Evolutionary conservation across 108 stramenopile genomes (phyloP), one percentile per base, ranked within the genome.

Genomic region (Nannochloropsis gaditana): DNA sequence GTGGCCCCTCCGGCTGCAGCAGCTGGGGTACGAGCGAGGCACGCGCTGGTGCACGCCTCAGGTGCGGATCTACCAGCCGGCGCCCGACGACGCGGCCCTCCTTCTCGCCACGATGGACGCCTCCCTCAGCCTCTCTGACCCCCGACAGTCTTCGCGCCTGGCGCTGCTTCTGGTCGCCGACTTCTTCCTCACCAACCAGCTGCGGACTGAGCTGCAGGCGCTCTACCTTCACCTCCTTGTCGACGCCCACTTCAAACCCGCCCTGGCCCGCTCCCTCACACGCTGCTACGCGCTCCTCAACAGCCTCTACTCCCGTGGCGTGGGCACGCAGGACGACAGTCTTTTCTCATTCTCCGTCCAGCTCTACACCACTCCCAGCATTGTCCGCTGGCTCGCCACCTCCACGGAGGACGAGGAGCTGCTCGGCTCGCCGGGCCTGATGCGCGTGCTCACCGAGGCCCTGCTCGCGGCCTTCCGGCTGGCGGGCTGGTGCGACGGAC

Each of bases 321-420:
- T 88, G 42, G 88, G 88, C 83, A 81, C 81, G 47, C 44, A 80
- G 11, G 50, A 82, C 45, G 88, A 88, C 31, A 79, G 43, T 59
- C 45, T 85, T 31, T 88, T 89, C 79, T 45, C 80, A 8, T 84
- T 89, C 85, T 85, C 84, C 83, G 88, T 89, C 41, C 88, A 89
- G 83, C 73, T 85, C 21, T 89, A 85, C 83, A 89, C 88, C 80
- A 89, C 88, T 42, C 85, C 88, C 11, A 83, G 82, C 43, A 82
- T 89, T 43, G 85, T 89, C 59, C 82, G 43, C 9, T 42, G 43
- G 41, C 82, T 44, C 9, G 42, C 9, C 82, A 31, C 41, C 59
- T 73, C 59, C 19, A 73, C 59, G 11, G 80, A 31, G 31, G 80
- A 81, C 80, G 80, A 42, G 21, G 80, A 81, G 41, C 21, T 11